Evolutionary conservation across 768 basidiomycete genomes (phyloP).

Genomic region (Rhizopogon rudus): DNA sequence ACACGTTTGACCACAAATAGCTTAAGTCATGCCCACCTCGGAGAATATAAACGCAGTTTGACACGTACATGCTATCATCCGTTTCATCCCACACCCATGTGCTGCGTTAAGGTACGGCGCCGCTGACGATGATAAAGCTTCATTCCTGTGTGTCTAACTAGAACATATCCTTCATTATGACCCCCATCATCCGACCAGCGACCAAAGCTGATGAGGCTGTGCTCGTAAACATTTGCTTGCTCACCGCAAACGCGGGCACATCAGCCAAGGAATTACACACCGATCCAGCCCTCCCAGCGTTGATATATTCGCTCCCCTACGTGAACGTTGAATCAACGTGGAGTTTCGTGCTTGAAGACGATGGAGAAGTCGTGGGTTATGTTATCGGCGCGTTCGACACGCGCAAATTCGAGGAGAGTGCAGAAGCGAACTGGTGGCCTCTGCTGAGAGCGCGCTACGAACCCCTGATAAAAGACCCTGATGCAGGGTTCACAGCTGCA

Average conservation of each 20-base stretch:
- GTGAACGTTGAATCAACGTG: conserved; percentile 55
- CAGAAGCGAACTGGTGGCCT: conserved; percentile 63
- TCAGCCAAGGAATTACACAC: conserved; percentile 62
- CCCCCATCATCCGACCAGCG: conserved; percentile 51
- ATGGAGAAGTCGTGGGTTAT: conserved; percentile 60
- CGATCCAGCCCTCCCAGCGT: conserved; percentile 59
- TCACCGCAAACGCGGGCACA: conserved; percentile 67
- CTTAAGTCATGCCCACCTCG: background rate
- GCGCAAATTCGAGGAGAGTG: conserved; percentile 53
- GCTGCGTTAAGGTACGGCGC: background rate
- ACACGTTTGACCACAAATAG: too few species aligned
- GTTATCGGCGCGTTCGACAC: conserved; percentile 65
- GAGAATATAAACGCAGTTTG: background rate
- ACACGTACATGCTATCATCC: too few species aligned
- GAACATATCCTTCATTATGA: conserved; percentile 15
- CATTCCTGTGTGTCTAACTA: background rate
- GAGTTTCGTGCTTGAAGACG: conserved; percentile 70
- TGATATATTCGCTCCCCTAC: conserved; percentile 75
- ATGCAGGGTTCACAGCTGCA: conserved; percentile 11
- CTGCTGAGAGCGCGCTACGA: conserved; percentile 52
- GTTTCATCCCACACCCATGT: background rate
- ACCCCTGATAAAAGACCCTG: conserved; percentile 5
- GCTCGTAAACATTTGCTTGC: conserved; percentile 67
- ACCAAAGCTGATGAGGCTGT: conserved; percentile 48
- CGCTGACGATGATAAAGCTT: background rate